These are phyloP conservation scores for Orbilia brochopaga DNA, from an alignment of 2,329 filamentous ascomycete species.

Conservation along the genomic window DNA sequence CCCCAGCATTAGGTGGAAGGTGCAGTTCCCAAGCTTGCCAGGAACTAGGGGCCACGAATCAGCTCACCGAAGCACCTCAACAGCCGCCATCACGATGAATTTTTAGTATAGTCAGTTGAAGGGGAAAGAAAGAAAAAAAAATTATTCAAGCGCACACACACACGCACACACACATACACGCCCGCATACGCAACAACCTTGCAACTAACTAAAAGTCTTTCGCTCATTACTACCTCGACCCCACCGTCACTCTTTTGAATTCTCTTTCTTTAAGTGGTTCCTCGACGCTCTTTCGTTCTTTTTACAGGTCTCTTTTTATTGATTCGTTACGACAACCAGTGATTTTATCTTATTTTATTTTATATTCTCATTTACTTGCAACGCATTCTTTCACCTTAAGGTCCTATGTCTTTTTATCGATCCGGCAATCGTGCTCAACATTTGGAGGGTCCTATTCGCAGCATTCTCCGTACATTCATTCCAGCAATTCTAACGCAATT, in stretches of 20 bases:
- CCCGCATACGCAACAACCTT: not conserved
- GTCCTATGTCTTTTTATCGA: slow-evolving; percentile 38
- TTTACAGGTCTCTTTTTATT: slow-evolving; percentile 11
- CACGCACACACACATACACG: no score
- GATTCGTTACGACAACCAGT: slow-evolving; percentile 37
- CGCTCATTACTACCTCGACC: slow-evolving; percentile 46
- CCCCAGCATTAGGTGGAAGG: slow-evolving; percentile 47
- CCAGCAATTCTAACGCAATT: slow-evolving; percentile 51
- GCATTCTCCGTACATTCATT: slow-evolving; percentile 50
- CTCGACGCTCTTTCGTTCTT: slow-evolving; percentile 18
- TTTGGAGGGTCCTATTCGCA: slow-evolving; percentile 38
- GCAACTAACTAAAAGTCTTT: slow-evolving; percentile 6
- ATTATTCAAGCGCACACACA: slow-evolving; percentile 19
- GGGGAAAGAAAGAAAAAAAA: slow-evolving; percentile 17
- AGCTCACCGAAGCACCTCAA: slow-evolving; percentile 50
- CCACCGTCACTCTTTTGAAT: slow-evolving; percentile 34
- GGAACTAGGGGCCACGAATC: slow-evolving; percentile 50
- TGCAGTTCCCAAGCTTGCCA: slow-evolving; percentile 49
- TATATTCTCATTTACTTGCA: slow-evolving; percentile 22
- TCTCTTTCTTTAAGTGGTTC: not conserved
- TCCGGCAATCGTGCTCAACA: slow-evolving; percentile 38
- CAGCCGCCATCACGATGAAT: slow-evolving; percentile 51
- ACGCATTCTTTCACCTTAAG: slow-evolving; percentile 42
- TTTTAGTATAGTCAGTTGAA: slow-evolving; percentile 36
- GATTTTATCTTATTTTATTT: slow-evolving; percentile 30